Evolutionary conservation across 1,139 yeast species (phyloP).

Genomic region (Debaryomyces robertsiae): DNA sequence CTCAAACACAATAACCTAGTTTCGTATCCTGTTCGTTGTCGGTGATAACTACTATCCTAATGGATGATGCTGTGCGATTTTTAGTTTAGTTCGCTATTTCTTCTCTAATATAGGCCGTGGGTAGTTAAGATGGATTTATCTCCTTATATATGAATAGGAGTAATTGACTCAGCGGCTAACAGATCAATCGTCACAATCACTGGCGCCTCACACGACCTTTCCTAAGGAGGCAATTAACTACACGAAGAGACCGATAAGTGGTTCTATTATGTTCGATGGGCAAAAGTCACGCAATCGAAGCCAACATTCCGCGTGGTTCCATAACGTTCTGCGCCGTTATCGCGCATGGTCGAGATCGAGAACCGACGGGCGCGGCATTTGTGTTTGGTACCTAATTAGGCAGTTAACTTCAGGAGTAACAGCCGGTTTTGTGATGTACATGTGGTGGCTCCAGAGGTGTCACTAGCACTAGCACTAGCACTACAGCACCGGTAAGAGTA

Average conservation of each 20-base stretch:
- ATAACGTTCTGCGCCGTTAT: neutral
- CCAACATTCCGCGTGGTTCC: constrained; percentile 18
- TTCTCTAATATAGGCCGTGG: too few species aligned
- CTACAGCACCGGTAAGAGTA: too few species aligned
- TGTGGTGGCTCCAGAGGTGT: too few species aligned
- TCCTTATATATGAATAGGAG: constrained; percentile 7
- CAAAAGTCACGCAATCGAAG: neutral
- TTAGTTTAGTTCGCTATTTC: too few species aligned
- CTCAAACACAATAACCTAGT: constrained; percentile 4
- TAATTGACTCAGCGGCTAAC: constrained; percentile 6
- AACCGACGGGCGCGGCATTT: too few species aligned
- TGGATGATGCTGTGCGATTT: constrained; percentile 1
- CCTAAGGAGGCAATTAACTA: constrained; percentile 2
- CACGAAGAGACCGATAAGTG: constrained; percentile 3
- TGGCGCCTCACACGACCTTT: constrained; percentile 5
- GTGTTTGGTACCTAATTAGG: too few species aligned
- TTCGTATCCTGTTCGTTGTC: constrained; percentile 3
- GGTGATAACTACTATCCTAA: constrained; percentile 1
- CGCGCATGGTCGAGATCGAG: too few species aligned
- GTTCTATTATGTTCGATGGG: constrained; percentile 7
- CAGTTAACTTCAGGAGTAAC: too few species aligned
- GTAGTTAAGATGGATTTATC: constrained; percentile 1
- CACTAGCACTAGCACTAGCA: too few species aligned
- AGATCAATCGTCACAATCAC: constrained; percentile 3
- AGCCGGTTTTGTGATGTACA: too few species aligned